A percentile compares a stretch with the other conserved stretches of the same genome.
phyloP scores from a whole-genome alignment of 2,329 filamentous ascomycete genomes.

The Monosporascus sp. region DNA sequence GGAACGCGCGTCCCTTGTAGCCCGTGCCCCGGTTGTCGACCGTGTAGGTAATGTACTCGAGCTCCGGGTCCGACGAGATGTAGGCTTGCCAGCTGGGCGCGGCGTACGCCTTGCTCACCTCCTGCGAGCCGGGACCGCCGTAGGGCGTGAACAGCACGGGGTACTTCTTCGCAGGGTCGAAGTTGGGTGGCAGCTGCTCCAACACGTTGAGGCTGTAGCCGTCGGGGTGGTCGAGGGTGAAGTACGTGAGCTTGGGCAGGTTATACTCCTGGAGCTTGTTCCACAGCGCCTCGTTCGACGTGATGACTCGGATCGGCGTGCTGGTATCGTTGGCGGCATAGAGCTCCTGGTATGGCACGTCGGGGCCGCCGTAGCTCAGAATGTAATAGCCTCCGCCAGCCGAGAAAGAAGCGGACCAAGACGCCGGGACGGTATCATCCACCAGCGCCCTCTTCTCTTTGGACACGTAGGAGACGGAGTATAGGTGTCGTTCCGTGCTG shows the following conservation, averaged over 20 bases:
- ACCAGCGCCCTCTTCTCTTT: conserved; percentile 53
- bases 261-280: conserved; percentile 52
- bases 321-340: conserved; percentile 50
- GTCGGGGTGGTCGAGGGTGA: conserved; percentile 55
- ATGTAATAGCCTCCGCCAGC: conserved; percentile 58
- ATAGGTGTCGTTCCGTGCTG: conserved; percentile 62
- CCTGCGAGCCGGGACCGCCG: conserved; percentile 60
- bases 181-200: conserved; percentile 60
- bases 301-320: conserved; percentile 51
- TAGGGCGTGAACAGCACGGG: conserved; percentile 63
- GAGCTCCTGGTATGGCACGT: conserved; percentile 64
- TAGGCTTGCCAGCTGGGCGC: conserved; percentile 55
- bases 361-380: conserved; percentile 57
- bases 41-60: conserved; percentile 62
- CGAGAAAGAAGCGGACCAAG: conserved; percentile 62
- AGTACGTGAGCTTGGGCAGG: conserved; percentile 59
- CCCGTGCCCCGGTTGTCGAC: conserved; percentile 66
- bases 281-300: conserved; percentile 53
- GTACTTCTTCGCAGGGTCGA: conserved; percentile 57
- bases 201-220: conserved; percentile 59
- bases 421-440: conserved; percentile 51
- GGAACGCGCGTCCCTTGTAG: conserved; percentile 57
- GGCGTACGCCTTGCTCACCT: conserved; percentile 52
- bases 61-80: conserved; percentile 60
- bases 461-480: conserved; percentile 56